These are phyloP conservation scores for Blepharisma undulans DNA, from an alignment of 169 alveolate genomes.

Conservation along the genomic window DNA sequence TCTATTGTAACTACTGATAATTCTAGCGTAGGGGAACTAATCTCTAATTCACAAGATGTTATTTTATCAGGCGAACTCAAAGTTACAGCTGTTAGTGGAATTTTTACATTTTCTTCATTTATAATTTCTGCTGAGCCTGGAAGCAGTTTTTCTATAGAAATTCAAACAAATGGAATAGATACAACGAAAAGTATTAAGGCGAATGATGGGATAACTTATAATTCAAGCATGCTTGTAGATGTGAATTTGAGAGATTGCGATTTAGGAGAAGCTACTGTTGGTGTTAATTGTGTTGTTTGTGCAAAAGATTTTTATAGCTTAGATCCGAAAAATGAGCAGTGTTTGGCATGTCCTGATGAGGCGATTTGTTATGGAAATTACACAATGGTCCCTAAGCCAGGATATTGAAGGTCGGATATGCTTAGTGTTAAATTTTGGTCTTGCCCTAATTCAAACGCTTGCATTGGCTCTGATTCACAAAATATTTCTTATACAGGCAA, in stretches of 20 bases:
- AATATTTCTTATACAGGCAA: neutral
- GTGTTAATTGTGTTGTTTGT: neutral
- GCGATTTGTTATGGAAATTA: conserved; percentile 57
- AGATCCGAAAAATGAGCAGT: neutral
- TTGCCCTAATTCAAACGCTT: conserved; percentile 46
- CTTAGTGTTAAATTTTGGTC: conserved; percentile 33
- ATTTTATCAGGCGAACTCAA: neutral
- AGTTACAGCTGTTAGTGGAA: neutral
- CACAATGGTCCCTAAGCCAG: conserved; percentile 51
- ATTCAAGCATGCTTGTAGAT: neutral
- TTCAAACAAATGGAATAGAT: neutral
- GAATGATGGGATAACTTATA: neutral
- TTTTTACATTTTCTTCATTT: neutral
- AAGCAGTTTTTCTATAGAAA: neutral
- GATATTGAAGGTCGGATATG: conserved; percentile 57
- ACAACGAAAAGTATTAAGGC: neutral
- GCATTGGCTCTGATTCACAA: neutral
- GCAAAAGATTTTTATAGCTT: neutral
- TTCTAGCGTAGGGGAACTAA: neutral
- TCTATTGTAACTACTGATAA: neutral
- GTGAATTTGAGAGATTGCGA: neutral
- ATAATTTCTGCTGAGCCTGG: conserved; percentile 1
- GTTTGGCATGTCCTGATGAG: conserved; percentile 24
- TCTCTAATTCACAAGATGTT: neutral
- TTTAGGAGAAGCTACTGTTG: neutral